These are phyloP conservation scores for Diaporthe helianthi DNA, from an alignment of 2,329 filamentous ascomycete species.

Conservation along the genomic window DNA sequence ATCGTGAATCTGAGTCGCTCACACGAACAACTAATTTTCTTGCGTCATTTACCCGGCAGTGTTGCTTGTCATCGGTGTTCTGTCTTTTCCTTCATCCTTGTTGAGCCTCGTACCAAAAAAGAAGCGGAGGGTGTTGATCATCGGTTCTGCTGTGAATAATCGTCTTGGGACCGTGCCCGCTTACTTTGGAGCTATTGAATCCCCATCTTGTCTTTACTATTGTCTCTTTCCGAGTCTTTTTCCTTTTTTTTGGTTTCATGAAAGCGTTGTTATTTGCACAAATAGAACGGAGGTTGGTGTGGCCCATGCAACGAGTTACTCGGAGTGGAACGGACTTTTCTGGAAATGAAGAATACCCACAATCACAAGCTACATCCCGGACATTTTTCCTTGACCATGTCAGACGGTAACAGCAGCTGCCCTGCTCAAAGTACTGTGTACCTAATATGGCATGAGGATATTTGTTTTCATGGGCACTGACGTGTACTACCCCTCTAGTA, in stretches of 20 bases:
- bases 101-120: background rate
- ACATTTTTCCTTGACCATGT: conserved; percentile 3
- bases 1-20: conserved; percentile 13
- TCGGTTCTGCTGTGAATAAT: conserved; percentile 25
- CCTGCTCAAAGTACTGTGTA: conserved; percentile 8
- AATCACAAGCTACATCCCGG: conserved; percentile 19
- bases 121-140: conserved; percentile 23
- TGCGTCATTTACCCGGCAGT: conserved; percentile 21
- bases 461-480: conserved; percentile 15
- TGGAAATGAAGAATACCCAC: conserved; percentile 27
- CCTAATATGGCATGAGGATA: conserved; percentile 14
- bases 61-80: background rate
- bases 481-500: conserved; percentile 4
- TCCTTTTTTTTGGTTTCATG: conserved; percentile 9
- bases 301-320: conserved; percentile 21
- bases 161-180: background rate
- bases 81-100: background rate
- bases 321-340: conserved; percentile 24
- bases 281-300: conserved; percentile 20
- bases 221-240: background rate
- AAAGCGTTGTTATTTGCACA: conserved; percentile 19
- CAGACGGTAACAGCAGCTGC: conserved; percentile 6
- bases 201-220: background rate
- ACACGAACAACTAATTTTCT: conserved; percentile 26
- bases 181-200: background rate